Percentiles rank a stretch among this genome's conserved stretches.
Evolutionary conservation across 306 rosid species (phyloP).

Genomic region (Medicago arabica): DNA sequence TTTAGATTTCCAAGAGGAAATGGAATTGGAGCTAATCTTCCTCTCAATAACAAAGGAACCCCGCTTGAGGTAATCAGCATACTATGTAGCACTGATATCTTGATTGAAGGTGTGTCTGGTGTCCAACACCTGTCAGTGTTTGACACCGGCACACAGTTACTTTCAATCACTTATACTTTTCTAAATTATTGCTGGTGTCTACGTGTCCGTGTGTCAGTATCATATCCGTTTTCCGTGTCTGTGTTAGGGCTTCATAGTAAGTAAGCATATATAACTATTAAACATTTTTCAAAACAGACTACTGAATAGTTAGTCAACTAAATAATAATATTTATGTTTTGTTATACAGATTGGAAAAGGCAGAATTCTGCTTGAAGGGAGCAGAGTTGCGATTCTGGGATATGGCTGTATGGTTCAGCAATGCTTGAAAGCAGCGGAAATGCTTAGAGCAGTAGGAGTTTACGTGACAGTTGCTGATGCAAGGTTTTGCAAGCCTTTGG

Average conservation of each 20-base stretch:
- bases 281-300: too few species aligned
- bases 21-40: slow-evolving; percentile 75
- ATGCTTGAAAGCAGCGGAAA: slow-evolving; percentile 68
- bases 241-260: neutral
- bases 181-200: neutral
- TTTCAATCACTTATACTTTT: too few species aligned
- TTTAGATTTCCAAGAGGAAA: slow-evolving; percentile 94
- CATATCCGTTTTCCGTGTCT: neutral
- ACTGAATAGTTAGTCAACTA: neutral
- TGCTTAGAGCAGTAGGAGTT: slow-evolving; percentile 60
- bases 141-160: neutral
- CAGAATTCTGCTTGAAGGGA: slow-evolving; percentile 71
- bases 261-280: too few species aligned
- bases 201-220: neutral
- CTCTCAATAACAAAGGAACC: slow-evolving; percentile 71
- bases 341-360: slow-evolving; percentile 83
- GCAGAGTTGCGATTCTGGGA: slow-evolving; percentile 78
- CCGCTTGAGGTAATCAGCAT: slow-evolving; percentile 71
- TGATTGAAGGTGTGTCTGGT: neutral
- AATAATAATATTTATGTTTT: neutral
- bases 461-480: slow-evolving; percentile 88
- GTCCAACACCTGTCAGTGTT: neutral
- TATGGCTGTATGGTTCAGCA: slow-evolving; percentile 80
- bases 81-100: neutral
- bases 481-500: slow-evolving; percentile 93